Base-by-base conservation (phyloP, 73 alveolate genomes). In the Symbiodinium pilosum region DNA sequence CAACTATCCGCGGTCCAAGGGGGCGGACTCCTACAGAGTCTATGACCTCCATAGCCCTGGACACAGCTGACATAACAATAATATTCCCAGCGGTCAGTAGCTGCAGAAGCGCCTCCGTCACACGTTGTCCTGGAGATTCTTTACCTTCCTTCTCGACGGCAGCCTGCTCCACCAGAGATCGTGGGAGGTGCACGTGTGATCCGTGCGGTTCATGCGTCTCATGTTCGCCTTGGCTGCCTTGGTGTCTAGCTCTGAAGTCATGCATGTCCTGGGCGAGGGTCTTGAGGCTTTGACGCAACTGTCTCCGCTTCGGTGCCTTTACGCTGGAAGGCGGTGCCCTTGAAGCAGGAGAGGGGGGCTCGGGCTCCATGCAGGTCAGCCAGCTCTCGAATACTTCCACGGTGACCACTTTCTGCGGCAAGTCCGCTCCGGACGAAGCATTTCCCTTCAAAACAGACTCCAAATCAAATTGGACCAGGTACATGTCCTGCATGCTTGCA, bases 1-100 rank as follows among this genome's bases (percentile, higher is more conserved):
- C 98, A 14, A 92, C 98, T 34, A 92, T 47, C 24, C 83, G 42
- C 44, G 98, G 98, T n/a, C 98, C 98, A 73, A 92, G 41, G 2
- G 98, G 83, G 12, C 47, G 69, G 42, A 43, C 43, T 41, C 98
- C 98, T 64, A 77, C 20, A 2, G 92, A 43, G n/a, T 92, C 92
- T 7, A 92, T 77, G 84, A 92, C 92, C 42, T 71, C 98, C 21
- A 92, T 75, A 28, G 98, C 98, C 83, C 92, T 54, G 40, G 98
- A 24, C 20, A 91, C 39, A 4, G 96, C 96, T 12, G 87, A 40
- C 40, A 11, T 7, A 28, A 54, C 96, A 38, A 91, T 59, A 24
- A 88, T 40, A 43, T 44, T 51, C 28, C 39, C n/a, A 6, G n/a
- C 7, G 43, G 34, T 26, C 54, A 69, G 14, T 8, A n/a, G 39